Percentiles rank a stretch among this genome's conserved stretches.
Conservation (phyloP, 805 yeast species). For the Priceomyces castillae region DNA sequence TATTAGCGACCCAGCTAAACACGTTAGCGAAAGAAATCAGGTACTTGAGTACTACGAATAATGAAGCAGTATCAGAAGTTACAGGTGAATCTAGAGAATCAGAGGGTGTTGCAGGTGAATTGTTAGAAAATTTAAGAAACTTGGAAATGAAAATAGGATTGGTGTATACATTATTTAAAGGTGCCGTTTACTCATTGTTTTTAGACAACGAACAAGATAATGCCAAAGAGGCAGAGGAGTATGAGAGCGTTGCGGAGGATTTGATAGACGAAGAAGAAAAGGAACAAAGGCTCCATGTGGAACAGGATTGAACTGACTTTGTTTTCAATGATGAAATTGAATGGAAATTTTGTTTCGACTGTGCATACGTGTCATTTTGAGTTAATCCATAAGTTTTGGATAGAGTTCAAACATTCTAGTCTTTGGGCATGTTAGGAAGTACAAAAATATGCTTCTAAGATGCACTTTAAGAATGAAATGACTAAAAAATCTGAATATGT, state of each 20-base stretch:
- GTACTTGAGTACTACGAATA: conserved; percentile 21
- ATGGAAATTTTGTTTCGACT: too few relatives aligned
- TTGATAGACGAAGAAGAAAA: not conserved
- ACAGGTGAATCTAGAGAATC: conserved; percentile 8
- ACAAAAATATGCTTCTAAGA: too few relatives aligned
- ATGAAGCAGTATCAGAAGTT: not conserved
- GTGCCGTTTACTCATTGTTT: conserved; percentile 66
- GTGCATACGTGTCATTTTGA: too few relatives aligned
- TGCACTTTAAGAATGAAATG: too few relatives aligned
- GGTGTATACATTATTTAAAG: conserved; percentile 64
- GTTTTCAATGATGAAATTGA: too few relatives aligned
- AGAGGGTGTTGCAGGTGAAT: conserved; percentile 24
- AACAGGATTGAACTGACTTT: too few relatives aligned
- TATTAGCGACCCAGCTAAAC: conserved; percentile 31
- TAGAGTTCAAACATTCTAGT: too few relatives aligned
- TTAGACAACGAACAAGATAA: conserved; percentile 43
- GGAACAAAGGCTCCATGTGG: too few relatives aligned
- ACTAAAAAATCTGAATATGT: too few relatives aligned
- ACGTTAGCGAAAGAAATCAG: conserved; percentile 32
- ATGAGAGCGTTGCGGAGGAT: conserved; percentile 4
- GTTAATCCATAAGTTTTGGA: too few relatives aligned
- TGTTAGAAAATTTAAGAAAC: conserved; percentile 50
- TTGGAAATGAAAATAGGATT: conserved; percentile 63
- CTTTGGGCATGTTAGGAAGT: too few relatives aligned
- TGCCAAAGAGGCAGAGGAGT: conserved; percentile 6